phyloP scores from a whole-genome alignment of 2,329 filamentous ascomycete genomes.

The Chaetomium sp. region DNA sequence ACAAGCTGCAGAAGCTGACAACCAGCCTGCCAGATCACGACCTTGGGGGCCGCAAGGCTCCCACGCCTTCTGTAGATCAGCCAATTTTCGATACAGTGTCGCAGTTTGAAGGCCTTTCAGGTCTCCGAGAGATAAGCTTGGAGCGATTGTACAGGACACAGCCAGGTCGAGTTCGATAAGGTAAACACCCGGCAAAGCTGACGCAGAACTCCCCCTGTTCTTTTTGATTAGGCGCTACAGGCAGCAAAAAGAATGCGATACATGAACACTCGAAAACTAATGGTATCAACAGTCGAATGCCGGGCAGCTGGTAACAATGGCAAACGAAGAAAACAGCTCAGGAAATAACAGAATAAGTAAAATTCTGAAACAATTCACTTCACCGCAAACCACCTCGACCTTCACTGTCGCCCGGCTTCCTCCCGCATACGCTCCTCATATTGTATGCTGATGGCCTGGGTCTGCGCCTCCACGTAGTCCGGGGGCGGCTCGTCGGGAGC shows the following conservation, averaged over 20 bases:
- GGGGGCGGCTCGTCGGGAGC: slow-evolving; percentile 78
- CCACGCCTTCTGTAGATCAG: neutral
- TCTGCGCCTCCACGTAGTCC: slow-evolving; percentile 84
- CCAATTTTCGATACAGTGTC: neutral
- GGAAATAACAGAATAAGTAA: neutral
- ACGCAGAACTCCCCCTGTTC: neutral
- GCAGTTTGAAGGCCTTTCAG: neutral
- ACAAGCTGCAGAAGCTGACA: slow-evolving; percentile 4
- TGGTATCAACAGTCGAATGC: slow-evolving; percentile 20
- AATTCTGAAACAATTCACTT: neutral
- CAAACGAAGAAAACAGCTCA: slow-evolving; percentile 3
- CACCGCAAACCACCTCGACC: neutral
- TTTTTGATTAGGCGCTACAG: slow-evolving; percentile 16
- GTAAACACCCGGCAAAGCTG: neutral
- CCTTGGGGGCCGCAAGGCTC: neutral
- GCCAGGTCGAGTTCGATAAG: neutral
- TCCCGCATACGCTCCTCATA: slow-evolving; percentile 72
- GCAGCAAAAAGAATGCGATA: neutral
- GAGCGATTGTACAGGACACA: neutral
- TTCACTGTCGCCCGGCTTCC: slow-evolving; percentile 38
- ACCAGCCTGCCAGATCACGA: neutral
- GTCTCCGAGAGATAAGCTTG: neutral
- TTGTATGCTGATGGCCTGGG: slow-evolving; percentile 60
- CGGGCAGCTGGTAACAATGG: neutral
- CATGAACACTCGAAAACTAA: neutral